Evolutionary conservation across 768 basidiomycete genomes (phyloP).

Genomic region (Clathrus columnatus): DNA sequence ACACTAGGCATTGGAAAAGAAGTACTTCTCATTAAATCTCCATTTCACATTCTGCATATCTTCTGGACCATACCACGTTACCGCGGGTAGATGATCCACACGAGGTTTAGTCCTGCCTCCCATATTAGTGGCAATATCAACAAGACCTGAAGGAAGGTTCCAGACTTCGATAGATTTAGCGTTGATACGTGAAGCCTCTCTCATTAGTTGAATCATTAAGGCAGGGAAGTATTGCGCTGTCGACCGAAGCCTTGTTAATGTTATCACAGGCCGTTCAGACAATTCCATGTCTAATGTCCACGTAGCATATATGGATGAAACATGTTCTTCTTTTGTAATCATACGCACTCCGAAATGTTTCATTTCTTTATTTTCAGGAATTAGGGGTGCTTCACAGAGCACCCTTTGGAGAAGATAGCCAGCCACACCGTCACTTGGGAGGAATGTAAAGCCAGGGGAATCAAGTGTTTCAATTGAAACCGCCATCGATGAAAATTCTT

Average conservation of each 20-base stretch:
- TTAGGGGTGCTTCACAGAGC: background rate
- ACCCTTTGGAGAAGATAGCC: constrained; percentile 24
- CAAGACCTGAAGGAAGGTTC: constrained; percentile 33
- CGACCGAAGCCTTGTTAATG: constrained; percentile 35
- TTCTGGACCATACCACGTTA: constrained; percentile 43
- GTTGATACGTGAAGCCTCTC: constrained; percentile 26
- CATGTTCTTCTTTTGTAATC: constrained; percentile 7
- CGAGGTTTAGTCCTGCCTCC: constrained; percentile 28
- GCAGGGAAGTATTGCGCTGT: constrained; percentile 24
- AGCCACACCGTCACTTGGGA: constrained; percentile 40
- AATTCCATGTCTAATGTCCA: constrained; percentile 38
- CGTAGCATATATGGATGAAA: constrained; percentile 26
- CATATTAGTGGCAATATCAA: constrained; percentile 18
- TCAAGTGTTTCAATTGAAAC: background rate
- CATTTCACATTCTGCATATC: constrained; percentile 29
- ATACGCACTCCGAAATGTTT: constrained; percentile 1
- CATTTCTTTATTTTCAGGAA: background rate
- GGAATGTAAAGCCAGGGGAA: constrained; percentile 18
- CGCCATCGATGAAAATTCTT: background rate
- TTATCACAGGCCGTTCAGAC: constrained; percentile 24
- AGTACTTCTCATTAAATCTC: constrained; percentile 42
- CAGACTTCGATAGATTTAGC: constrained; percentile 38
- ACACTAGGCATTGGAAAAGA: background rate
- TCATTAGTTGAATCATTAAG: constrained; percentile 28
- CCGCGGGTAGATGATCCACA: constrained; percentile 31